Evolutionary conservation across 2,329 filamentous ascomycete genomes (phyloP).

Genomic region (Pseudopyricularia cyperi): DNA sequence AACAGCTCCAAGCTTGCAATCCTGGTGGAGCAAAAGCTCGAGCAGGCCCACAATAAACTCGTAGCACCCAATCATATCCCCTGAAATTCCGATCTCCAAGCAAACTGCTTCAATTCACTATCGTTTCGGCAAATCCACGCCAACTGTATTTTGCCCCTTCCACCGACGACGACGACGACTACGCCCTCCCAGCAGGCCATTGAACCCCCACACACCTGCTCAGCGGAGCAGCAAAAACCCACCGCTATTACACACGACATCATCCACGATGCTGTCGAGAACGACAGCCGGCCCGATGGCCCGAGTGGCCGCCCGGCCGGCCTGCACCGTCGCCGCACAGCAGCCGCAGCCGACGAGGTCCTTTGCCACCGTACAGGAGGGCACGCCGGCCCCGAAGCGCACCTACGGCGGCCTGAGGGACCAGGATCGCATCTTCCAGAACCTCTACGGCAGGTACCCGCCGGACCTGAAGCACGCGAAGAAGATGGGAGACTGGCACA

Average conservation of each 20-base stretch:
- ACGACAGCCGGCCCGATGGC: constrained; percentile 23
- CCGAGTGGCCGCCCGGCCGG: constrained; percentile 23
- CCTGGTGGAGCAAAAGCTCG: background rate
- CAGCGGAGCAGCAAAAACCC: constrained; percentile 18
- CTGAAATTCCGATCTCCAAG: constrained; percentile 5
- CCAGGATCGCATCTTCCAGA: constrained; percentile 98
- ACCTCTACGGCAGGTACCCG: constrained; percentile 88
- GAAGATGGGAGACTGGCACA: constrained; percentile 98
- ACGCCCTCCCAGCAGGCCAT: constrained; percentile 2
- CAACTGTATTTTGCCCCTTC: constrained; percentile 3
- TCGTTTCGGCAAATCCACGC: constrained; percentile 1
- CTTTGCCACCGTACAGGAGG: constrained; percentile 73
- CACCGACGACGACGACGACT: constrained; percentile 4
- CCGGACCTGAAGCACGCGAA: constrained; percentile 85
- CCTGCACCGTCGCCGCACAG: constrained; percentile 17
- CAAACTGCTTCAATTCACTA: constrained; percentile 2
- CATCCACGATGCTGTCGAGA: constrained; percentile 26
- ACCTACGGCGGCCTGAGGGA: constrained; percentile 81
- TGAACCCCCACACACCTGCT: constrained; percentile 14
- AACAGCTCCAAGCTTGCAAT: background rate
- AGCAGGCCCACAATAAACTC: background rate
- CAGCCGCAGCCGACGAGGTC: constrained; percentile 32
- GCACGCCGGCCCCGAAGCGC: constrained; percentile 51
- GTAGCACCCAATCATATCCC: constrained; percentile 1
- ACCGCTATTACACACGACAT: background rate